Evolutionary conservation across 805 yeast genomes (phyloP), one percentile per base, ranked within the genome.

Genomic region (Yarrowia divulgata): DNA sequence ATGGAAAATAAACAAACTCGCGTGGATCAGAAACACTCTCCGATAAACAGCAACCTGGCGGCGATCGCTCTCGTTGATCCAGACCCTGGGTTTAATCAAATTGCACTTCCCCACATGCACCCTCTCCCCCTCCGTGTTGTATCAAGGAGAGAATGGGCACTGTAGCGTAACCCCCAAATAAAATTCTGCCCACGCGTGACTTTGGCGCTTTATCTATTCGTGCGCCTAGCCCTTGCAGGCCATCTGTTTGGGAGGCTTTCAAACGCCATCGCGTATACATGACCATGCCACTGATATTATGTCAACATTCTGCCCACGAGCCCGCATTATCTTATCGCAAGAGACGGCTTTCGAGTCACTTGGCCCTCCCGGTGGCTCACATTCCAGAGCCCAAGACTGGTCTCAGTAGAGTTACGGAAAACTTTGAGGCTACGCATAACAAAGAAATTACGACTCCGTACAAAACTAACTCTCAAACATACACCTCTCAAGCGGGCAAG

Each of bases 181-280:
- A 45, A 42, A 43, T 60, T 60, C 37, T 45, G 3, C 45, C 37
- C 52, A 60, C 66, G 66, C 66, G 66, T 60, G 66, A 60, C 52
- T 60, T 60, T 60, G 66, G 66, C 66, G 66, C 66, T 43, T 60
- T 60, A 60, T 60, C 66, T 60, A 34, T 45, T 42, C 66, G 40
- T 45, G 32, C 52, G 34, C 42, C 52, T 45, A 43, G 66, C 66
- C 63, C 66, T 60, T 60, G 66, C 66, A 60, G 66, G 19, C 64
- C 29, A 23, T 19, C 43, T 39, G 60, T 39, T 8, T 39, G 60
- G 13, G 42, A 10, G 13, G 32, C 45, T 14, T 19, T 14, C 39
- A 54, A 23, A 54, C 34, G 34, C 34, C 60, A 54, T 39, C 45
- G 23, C 35, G 45, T 54, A 54, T 54, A 54, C 45, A 19, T 37